These are phyloP conservation scores for Voacanga thouarsii DNA, from an alignment of 257 asterid species.

Conservation along the genomic window DNA sequence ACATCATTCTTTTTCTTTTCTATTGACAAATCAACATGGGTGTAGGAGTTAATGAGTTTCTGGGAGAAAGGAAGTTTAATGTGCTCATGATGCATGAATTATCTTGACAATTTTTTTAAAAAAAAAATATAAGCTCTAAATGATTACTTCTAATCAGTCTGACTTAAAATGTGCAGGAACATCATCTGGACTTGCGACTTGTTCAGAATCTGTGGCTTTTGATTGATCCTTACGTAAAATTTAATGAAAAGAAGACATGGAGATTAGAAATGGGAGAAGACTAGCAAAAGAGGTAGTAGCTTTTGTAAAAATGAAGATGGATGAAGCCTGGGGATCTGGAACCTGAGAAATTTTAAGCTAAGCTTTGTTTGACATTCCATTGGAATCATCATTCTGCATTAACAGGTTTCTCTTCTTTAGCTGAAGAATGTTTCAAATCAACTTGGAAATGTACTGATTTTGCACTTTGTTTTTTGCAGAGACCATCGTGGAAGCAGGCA, in stretches of 20 bases:
- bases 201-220: constrained; percentile 95
- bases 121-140: no score
- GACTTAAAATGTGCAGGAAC: constrained; percentile 59
- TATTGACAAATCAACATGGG: not conserved
- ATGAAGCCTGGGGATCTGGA: constrained; percentile 72
- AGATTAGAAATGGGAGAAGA: constrained; percentile 96
- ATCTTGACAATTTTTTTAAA: no score
- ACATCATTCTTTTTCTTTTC: not conserved
- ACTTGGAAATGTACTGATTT: constrained; percentile 27
- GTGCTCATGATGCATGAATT: not conserved
- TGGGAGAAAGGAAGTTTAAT: not conserved
- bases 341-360: constrained; percentile 67
- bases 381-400: constrained; percentile 88
- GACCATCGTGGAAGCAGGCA: constrained; percentile 81
- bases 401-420: constrained; percentile 54
- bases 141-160: not conserved
- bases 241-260: constrained; percentile 94
- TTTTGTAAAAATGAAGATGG: constrained; percentile 88
- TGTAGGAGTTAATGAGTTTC: not conserved
- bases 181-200: constrained; percentile 90
- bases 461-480: constrained; percentile 42
- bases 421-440: constrained; percentile 3
- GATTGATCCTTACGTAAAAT: constrained; percentile 80
- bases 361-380: constrained; percentile 97
- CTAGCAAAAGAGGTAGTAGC: constrained; percentile 92